Base-by-base conservation (phyloP, 495 filamentous ascomycete species). In the Acidomyces sp. region DNA sequence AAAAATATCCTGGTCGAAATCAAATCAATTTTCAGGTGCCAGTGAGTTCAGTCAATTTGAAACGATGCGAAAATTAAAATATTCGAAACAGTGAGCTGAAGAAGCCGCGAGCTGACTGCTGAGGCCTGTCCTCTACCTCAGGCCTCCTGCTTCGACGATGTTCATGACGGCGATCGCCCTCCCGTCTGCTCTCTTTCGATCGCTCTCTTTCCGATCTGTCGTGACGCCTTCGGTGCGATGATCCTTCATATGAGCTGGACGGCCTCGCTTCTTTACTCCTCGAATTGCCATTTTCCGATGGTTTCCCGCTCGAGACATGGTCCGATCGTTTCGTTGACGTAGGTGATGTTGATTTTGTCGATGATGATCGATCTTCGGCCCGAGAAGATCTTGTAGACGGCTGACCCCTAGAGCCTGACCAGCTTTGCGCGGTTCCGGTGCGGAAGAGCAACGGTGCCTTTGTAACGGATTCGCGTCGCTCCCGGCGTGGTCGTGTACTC, bases 101-200 rank as follows among this genome's bases (percentile, higher is more conserved):
- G 34, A 45, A 45, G n/a, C n/a, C n/a, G n/a, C n/a, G n/a, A n/a
- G n/a, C n/a, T 13, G 41, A 37, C 16, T 23, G 15, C 15, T n/a
- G n/a, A n/a, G 41, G 18, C 22, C 20, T 28, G 34, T 45, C 41
- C 19, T 46, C 43, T 2, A 46, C 7, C 25, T 27, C 43, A n/a
- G 43, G 43, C 29, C 43, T 28, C 11, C 34, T 9, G 16, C 27
- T 32, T n/a, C n/a, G n/a, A n/a, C n/a, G n/a, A n/a, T n/a, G n/a
- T n/a, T n/a, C n/a, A n/a, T n/a, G n/a, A 4, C 12, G 26, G 5
- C 21, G 27, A 24, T 40, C 43, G 18, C 43, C 40, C 4, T 39
- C 35, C 29, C 43, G 32, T 1, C 43, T 35, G 35, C 43, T 46
- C 11, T 24, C n/a, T 17, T 23, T 16, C 12, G 43, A 29, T 12